These are phyloP conservation scores for Claviceps pazoutovae DNA, from an alignment of 2,329 filamentous ascomycete genomes.

Conservation along the genomic window DNA sequence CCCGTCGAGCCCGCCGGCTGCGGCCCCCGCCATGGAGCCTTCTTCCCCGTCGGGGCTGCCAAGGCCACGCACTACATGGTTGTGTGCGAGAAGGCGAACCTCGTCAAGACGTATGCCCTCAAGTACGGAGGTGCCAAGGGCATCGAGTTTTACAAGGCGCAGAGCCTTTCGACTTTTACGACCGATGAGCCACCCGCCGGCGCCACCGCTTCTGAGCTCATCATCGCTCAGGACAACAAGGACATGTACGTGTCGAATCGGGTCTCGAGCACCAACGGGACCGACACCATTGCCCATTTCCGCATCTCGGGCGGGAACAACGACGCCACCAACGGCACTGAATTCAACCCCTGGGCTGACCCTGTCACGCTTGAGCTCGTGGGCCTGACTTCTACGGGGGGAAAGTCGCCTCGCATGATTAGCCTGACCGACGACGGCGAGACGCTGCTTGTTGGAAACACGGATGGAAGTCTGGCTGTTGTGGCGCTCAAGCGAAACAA, in stretches of 20 bases:
- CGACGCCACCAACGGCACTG: not conserved
- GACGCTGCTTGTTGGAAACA: slow-evolving; percentile 29
- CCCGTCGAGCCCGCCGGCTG: slow-evolving; percentile 23
- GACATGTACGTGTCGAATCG: slow-evolving; percentile 40
- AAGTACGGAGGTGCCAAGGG: slow-evolving; percentile 20
- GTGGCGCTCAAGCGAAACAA: slow-evolving; percentile 19
- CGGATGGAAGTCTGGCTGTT: too few relatives aligned
- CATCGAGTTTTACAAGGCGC: slow-evolving; percentile 22
- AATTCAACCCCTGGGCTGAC: not conserved
- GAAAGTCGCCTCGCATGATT: slow-evolving; percentile 32
- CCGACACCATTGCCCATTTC: slow-evolving; percentile 36
- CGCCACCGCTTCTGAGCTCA: slow-evolving; percentile 32
- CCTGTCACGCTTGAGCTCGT: slow-evolving; percentile 19
- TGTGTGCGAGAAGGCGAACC: slow-evolving; percentile 31
- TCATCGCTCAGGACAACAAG: slow-evolving; percentile 25
- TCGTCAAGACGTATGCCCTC: slow-evolving; percentile 28
- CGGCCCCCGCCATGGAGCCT: slow-evolving; percentile 37
- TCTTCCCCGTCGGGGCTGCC: slow-evolving; percentile 23
- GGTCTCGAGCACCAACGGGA: slow-evolving; percentile 22
- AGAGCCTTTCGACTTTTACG: slow-evolving; percentile 29
- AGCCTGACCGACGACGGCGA: slow-evolving; percentile 21
- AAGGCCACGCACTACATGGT: slow-evolving; percentile 31
- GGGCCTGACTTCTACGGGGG: slow-evolving; percentile 20
- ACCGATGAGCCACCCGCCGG: slow-evolving; percentile 17
- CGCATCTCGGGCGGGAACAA: slow-evolving; percentile 12